Evolutionary conservation across 2,329 filamentous ascomycete genomes (phyloP).

Genomic region (Paecilomyces formosus): DNA sequence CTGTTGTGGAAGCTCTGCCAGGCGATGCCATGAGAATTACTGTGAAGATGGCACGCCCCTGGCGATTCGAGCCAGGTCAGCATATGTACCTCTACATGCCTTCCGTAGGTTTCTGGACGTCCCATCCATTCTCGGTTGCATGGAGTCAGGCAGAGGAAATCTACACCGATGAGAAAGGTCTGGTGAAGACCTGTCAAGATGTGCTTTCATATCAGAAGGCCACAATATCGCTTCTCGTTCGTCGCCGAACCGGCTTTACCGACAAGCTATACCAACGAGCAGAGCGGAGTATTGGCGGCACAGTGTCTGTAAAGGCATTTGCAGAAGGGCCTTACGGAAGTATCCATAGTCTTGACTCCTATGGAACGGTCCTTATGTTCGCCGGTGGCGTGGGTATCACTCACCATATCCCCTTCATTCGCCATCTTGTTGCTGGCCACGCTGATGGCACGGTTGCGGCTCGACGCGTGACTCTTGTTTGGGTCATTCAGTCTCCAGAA

Average conservation of each 20-base stretch:
- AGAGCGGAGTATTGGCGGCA: constrained; percentile 42
- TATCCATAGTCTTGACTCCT: constrained; percentile 79
- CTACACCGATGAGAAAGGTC: constrained; percentile 32
- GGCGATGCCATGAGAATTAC: constrained; percentile 65
- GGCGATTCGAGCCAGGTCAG: constrained; percentile 61
- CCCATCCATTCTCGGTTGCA: constrained; percentile 70
- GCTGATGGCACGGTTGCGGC: constrained; percentile 68
- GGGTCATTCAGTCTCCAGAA: constrained; percentile 86
- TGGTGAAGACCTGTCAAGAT: constrained; percentile 44
- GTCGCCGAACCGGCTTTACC: constrained; percentile 82
- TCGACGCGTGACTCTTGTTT: constrained; percentile 73
- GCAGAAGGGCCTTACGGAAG: constrained; percentile 87
- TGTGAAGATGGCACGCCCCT: constrained; percentile 59
- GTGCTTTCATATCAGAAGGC: constrained; percentile 44
- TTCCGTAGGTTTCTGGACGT: constrained; percentile 60
- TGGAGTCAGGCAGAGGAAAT: constrained; percentile 58
- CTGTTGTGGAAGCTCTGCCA: constrained; percentile 59
- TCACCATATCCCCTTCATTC: constrained; percentile 83
- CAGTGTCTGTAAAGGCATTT: constrained; percentile 60
- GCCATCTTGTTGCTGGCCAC: constrained; percentile 64
- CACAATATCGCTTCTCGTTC: constrained; percentile 73
- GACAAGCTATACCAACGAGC: constrained; percentile 70
- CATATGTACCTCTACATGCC: constrained; percentile 69
- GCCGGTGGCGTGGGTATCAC: constrained; percentile 93
- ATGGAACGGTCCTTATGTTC: constrained; percentile 84